Conservation (phyloP, 2,329 filamentous ascomycete genomes). For the Lecanosticta acicola region DNA sequence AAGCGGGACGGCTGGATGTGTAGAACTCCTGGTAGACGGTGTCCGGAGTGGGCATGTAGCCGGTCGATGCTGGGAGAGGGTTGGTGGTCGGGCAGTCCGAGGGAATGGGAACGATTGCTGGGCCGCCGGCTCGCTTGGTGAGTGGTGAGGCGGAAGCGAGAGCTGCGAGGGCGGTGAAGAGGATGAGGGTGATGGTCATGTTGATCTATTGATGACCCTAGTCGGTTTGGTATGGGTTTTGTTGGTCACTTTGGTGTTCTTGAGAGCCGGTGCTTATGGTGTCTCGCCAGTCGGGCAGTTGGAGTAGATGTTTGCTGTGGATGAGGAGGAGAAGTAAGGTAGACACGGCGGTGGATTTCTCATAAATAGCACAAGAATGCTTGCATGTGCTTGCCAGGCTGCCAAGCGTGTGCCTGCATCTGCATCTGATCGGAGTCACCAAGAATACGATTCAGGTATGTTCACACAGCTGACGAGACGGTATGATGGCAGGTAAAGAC, state of each 20-base stretch:
- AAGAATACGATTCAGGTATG: too few relatives aligned
- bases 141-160: neutral
- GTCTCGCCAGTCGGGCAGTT: too few relatives aligned
- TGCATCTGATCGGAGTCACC: too few relatives aligned
- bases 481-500: too few relatives aligned
- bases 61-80: slow-evolving; percentile 20
- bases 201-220: neutral
- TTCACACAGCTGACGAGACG: too few relatives aligned
- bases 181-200: neutral
- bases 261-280: too few relatives aligned
- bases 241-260: neutral
- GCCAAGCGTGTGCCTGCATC: too few relatives aligned
- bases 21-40: slow-evolving; percentile 32
- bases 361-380: too few relatives aligned
- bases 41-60: slow-evolving; percentile 27
- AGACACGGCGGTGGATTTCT: too few relatives aligned
- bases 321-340: too few relatives aligned
- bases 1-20: slow-evolving; percentile 3
- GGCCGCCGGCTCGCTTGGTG: slow-evolving; percentile 31
- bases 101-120: slow-evolving; percentile 31
- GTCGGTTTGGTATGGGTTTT: neutral
- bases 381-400: too few relatives aligned
- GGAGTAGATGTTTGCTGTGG: too few relatives aligned
- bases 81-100: slow-evolving; percentile 31
- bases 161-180: neutral